Evolutionary conservation across 2,329 filamentous ascomycete genomes (phyloP).

Genomic region (Aspergillus fructus): DNA sequence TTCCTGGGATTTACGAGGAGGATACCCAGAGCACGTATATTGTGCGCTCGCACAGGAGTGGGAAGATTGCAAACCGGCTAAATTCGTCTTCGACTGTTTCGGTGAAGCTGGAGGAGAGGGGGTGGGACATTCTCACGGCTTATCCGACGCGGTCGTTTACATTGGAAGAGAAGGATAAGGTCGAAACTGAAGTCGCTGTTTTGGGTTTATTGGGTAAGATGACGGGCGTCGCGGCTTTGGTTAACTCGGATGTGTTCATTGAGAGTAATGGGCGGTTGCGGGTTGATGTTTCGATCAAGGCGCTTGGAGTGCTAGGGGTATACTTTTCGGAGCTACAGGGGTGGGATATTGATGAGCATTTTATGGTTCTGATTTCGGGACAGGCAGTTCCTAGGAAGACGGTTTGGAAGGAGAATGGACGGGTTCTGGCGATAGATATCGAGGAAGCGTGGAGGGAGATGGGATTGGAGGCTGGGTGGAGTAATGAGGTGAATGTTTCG

Average conservation of each 20-base stretch:
- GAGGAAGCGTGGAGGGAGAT: slow-evolving; percentile 75
- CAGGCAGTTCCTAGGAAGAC: slow-evolving; percentile 66
- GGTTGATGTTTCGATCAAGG: slow-evolving; percentile 72
- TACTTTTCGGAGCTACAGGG: slow-evolving; percentile 70
- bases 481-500: slow-evolving; percentile 74
- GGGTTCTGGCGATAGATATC: slow-evolving; percentile 75
- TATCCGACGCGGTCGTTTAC: slow-evolving; percentile 64
- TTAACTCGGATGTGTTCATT: slow-evolving; percentile 60
- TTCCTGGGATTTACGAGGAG: slow-evolving; percentile 65
- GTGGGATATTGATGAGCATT: slow-evolving; percentile 61
- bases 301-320: slow-evolving; percentile 68
- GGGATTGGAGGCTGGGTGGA: slow-evolving; percentile 69
- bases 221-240: slow-evolving; percentile 78
- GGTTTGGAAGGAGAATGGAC: slow-evolving; percentile 56
- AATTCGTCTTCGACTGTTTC: slow-evolving; percentile 54
- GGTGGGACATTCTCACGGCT: slow-evolving; percentile 79
- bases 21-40: slow-evolving; percentile 58
- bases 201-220: slow-evolving; percentile 84
- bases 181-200: slow-evolving; percentile 56
- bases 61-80: slow-evolving; percentile 52
- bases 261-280: slow-evolving; percentile 61
- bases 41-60: slow-evolving; percentile 69
- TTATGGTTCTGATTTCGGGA: slow-evolving; percentile 74
- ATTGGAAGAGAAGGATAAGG: slow-evolving; percentile 26
- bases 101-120: slow-evolving; percentile 62